Conservation (phyloP, 1,284 basidiomycete genomes). For the Cutaneotrichosporon arboriforme region DNA sequence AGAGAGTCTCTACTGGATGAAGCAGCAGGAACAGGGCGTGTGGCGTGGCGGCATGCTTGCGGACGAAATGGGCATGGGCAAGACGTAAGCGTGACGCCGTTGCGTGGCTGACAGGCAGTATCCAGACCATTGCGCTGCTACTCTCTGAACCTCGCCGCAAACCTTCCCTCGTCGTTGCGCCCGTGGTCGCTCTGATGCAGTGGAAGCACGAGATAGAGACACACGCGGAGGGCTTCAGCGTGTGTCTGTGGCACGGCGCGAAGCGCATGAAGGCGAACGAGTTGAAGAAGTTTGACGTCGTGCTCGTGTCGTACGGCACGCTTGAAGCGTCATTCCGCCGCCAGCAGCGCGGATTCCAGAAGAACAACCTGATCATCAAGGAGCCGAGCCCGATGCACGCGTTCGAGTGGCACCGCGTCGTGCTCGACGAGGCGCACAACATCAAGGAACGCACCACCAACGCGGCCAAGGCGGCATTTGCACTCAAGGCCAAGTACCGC, state of each 20-base stretch:
- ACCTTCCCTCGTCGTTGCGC: conserved; percentile 90
- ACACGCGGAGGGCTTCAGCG: conserved; percentile 68
- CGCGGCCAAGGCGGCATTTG: conserved; percentile 93
- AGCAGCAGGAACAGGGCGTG: conserved; percentile 77
- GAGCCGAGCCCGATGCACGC: conserved; percentile 82
- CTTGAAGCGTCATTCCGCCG: conserved; percentile 90
- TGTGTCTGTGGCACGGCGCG: conserved; percentile 87
- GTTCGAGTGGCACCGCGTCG: conserved; percentile 73
- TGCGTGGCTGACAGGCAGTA: conserved; percentile 54
- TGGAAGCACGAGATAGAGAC: conserved; percentile 92
- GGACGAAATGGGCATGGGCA: conserved; percentile 79
- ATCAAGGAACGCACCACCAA: conserved; percentile 94
- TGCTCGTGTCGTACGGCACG: conserved; percentile 61
- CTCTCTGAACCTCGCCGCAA: conserved; percentile 60
- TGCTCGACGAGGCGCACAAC: conserved; percentile 94
- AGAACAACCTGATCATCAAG: conserved; percentile 76
- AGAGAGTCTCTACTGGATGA: conserved; percentile 95
- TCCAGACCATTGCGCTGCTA: conserved; percentile 89
- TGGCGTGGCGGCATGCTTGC: conserved; percentile 94
- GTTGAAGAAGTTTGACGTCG: conserved; percentile 82
- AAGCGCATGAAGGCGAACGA: conserved; percentile 56
- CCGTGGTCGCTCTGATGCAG: conserved; percentile 96
- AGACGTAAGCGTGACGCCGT: conserved; percentile 49
- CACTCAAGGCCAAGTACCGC: conserved; percentile 69
- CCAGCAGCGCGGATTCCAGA: conserved; percentile 85